Conservation (phyloP, 768 basidiomycete species). For the Kwoniella shandongensis region DNA sequence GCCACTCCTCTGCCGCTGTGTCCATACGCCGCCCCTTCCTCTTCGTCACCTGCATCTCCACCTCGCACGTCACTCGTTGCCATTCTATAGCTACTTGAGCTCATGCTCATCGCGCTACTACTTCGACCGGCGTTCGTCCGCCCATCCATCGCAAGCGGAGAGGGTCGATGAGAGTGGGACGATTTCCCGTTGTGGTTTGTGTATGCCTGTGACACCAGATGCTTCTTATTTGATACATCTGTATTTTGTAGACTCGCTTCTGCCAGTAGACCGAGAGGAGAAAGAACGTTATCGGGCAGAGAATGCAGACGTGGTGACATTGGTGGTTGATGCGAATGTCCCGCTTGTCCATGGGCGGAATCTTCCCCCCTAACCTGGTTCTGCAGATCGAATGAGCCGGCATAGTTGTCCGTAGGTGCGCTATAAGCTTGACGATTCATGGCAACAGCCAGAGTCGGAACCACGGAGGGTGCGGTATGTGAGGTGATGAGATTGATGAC, state of each 20-base stretch:
- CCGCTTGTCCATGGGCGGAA: conserved; percentile 9
- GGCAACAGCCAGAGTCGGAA: conserved; percentile 40
- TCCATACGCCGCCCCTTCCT: conserved; percentile 7
- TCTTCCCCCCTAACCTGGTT: conserved; percentile 31
- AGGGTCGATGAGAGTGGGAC: conserved; percentile 26
- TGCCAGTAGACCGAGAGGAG: conserved; percentile 87
- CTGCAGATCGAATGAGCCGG: conserved; percentile 1
- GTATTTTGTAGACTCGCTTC: conserved; percentile 67
- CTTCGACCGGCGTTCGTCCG: conserved; percentile 7
- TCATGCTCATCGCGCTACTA: conserved; percentile 21
- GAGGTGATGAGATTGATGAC: conserved; percentile 46
- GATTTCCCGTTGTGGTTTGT: conserved; percentile 13
- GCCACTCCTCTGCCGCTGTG: conserved; percentile 58
- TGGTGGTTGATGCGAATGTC: conserved; percentile 43
- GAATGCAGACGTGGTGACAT: conserved; percentile 84
- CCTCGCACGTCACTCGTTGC: conserved; percentile 47
- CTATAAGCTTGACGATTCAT: conserved; percentile 38
- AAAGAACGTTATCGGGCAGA: conserved; percentile 86
- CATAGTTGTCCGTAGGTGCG: conserved; percentile 16
- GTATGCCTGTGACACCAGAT: conserved; percentile 1
- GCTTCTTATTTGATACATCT: conserved; percentile 20
- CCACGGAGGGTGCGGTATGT: conserved; percentile 37
- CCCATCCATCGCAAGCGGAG: conserved; percentile 28
- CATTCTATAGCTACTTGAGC: conserved; percentile 25
- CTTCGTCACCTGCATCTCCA: conserved; percentile 50